Percentiles rank a stretch among this genome's conserved stretches.
Conservation (phyloP, 2,329 filamentous ascomycete genomes). For the Gnomoniopsis sp. region DNA sequence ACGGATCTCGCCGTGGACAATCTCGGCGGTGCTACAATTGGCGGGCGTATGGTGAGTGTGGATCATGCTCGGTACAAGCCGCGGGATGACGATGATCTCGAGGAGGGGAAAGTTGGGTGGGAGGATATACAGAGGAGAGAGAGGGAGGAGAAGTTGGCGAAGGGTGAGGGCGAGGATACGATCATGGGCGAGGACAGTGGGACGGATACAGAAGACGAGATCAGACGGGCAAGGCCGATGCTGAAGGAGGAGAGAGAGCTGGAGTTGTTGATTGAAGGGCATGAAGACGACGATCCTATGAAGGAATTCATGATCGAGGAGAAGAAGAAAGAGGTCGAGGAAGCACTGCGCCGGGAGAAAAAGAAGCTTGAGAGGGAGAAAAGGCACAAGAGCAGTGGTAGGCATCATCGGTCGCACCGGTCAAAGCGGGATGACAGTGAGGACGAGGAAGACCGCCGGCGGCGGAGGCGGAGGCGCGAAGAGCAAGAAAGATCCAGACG, state of each 20-base stretch:
- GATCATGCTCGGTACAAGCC: constrained; percentile 92
- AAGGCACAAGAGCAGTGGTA: constrained; percentile 30
- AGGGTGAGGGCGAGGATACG: constrained; percentile 38
- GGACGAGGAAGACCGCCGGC: constrained; percentile 23
- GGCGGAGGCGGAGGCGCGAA: constrained; percentile 16
- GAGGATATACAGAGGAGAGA: constrained; percentile 55
- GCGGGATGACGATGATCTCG: constrained; percentile 71
- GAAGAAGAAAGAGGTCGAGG: constrained; percentile 83
- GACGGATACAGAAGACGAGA: constrained; percentile 36
- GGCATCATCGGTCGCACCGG: constrained; percentile 42
- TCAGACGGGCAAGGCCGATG: constrained; percentile 51
- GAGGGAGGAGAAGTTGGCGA: constrained; percentile 36
- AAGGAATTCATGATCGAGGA: constrained; percentile 85
- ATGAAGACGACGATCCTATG: constrained; percentile 98
- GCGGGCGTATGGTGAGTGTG: constrained; percentile 77
- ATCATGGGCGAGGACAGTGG: constrained; percentile 43
- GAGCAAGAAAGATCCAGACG: constrained; percentile 32
- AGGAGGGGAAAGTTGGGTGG: constrained; percentile 57
- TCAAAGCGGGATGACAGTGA: constrained; percentile 30
- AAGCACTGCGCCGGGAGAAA: constrained; percentile 57
- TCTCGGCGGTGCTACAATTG: constrained; percentile 78
- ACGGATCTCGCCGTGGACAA: constrained; percentile 97
- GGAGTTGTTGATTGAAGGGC: constrained; percentile 67
- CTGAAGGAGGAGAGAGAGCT: constrained; percentile 82
- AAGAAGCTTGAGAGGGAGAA: constrained; percentile 47